Percentiles rank a stretch among this genome's conserved stretches.
Evolutionary conservation across 768 basidiomycete species (phyloP).

Genomic region (Suillus tomentosus): DNA sequence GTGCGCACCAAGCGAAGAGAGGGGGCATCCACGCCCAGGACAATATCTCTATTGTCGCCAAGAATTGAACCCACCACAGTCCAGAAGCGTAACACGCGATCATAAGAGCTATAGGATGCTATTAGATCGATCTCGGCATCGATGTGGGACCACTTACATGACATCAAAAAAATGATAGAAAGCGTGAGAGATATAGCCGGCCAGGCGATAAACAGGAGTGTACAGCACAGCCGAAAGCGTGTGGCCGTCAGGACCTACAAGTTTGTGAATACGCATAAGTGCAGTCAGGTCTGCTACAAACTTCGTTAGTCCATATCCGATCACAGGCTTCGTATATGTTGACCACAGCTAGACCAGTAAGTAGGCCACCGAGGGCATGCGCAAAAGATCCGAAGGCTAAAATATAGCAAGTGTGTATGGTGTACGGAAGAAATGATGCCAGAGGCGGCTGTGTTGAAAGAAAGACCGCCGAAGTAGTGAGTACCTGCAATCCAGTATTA

Average conservation of each 20-base stretch:
- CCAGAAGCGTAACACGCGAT: conserved; percentile 8
- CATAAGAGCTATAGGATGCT: not conserved
- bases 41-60: not conserved
- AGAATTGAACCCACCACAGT: conserved; percentile 4
- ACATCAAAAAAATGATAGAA: not conserved
- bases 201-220: not conserved
- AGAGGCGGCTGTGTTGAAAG: conserved; percentile 3
- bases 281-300: conserved; percentile 3
- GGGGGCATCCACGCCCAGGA: conserved; percentile 5
- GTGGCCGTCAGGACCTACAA: conserved; percentile 1
- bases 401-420: not conserved
- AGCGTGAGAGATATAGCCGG: not conserved
- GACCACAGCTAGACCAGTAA: conserved; percentile 5
- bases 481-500: not conserved
- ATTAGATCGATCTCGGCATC: not conserved
- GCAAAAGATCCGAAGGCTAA: conserved; percentile 9
- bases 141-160: not conserved
- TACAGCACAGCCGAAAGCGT: not conserved
- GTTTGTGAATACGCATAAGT: not conserved
- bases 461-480: conserved; percentile 8
- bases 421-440: conserved; percentile 6
- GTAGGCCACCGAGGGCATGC: conserved; percentile 7
- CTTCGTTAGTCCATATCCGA: conserved; percentile 4
- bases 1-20: conserved; percentile 4
- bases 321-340: conserved; percentile 5